Evolutionary conservation across 2,329 filamentous ascomycete genomes (phyloP), one percentile per base, ranked within the genome.

Genomic region (Scortechinia acanthostroma): DNA sequence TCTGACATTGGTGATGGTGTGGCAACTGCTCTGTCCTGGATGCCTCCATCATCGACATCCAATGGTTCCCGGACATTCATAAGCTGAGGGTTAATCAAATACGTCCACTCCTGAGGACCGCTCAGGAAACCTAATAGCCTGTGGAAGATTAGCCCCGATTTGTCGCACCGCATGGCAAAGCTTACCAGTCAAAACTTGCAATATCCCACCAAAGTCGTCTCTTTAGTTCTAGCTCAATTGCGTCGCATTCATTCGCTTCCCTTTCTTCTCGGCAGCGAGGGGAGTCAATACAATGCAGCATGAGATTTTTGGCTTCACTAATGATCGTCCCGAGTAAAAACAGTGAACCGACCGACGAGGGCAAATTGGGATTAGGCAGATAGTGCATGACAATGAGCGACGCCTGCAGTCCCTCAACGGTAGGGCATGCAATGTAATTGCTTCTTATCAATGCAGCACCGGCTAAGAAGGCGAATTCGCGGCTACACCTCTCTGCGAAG

Each of bases 131-230:
- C 17, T 6, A 40, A 13, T 6, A 40, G 17, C 35, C 35, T 40
- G 35, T 6, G 10, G 6, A 17, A 40, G 17, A 17, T 40, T 19
- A 40, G 35, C 35, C 14, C 10, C 10, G 6, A 17, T 17, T 19
- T 10, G 10, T 15, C 6, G 6, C 17, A 19, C 20, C 6, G 21
- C 13, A 21, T 19, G n/a, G 42, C 23, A 46, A 37, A 20, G 45
- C 52, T 22, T 55, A 64, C 64, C 64, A 67, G 46, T 67, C 64
- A 22, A 56, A 62, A 1, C 60, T 56, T 2, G 53, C 54, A 16
- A 66, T 46, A 33, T 65, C 59, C 64, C 64, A 67, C 61, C 61
- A 66, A 2, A 66, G 47, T 3, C 64, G 53, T 21, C 64, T 51
- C 30, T 58, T 63, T 3, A 63, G 48, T 45, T 67, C 64, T 16